Evolutionary conservation across 306 rosid genomes (phyloP).

Genomic region (Alnus rubra): DNA sequence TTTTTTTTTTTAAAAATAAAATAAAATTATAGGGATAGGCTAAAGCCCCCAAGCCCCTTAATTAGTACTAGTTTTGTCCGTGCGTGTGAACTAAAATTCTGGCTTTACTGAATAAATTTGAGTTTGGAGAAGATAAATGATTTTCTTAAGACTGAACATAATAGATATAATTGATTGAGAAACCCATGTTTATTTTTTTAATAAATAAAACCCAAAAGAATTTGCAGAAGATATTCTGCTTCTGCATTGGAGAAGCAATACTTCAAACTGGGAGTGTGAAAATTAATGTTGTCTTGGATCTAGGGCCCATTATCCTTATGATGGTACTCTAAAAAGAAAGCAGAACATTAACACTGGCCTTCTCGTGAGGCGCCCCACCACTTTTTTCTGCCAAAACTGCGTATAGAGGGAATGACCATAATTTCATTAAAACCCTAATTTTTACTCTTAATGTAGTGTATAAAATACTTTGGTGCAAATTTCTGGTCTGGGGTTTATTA

Average conservation of each 20-base stretch:
- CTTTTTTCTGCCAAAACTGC: not conserved
- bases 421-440: no score
- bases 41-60: no score
- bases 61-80: no score
- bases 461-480: no score
- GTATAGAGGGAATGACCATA: not conserved
- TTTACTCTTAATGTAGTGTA: no score
- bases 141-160: not conserved
- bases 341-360: not conserved
- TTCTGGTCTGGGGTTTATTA: not conserved
- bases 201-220: not conserved
- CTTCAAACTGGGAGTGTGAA: not conserved
- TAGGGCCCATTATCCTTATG: not conserved
- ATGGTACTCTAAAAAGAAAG: not conserved
- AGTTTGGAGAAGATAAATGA: not conserved
- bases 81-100: no score
- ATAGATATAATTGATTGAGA: not conserved
- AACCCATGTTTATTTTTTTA: not conserved
- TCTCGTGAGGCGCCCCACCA: constrained; percentile 14
- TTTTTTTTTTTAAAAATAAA: no score
- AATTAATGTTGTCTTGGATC: not conserved
- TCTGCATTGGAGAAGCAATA: not conserved
- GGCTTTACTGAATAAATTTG: no score
- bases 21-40: no score
- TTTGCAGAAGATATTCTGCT: not conserved